Evolutionary conservation across 2,329 filamentous ascomycete genomes (phyloP).

Genomic region (Ceratocystis albifundus): DNA sequence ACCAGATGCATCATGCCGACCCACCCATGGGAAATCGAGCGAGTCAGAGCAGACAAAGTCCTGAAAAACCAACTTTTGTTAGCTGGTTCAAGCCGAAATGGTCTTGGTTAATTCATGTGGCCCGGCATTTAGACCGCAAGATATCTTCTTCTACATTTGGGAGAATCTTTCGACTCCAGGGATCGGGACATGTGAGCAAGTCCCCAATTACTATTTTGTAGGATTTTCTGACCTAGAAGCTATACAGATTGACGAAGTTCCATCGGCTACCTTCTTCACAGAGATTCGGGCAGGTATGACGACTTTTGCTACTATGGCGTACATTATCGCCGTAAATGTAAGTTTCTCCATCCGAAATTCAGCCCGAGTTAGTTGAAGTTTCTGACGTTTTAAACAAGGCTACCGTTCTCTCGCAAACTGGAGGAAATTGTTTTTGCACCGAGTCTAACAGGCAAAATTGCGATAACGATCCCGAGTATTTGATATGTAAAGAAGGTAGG

Average conservation of each 20-base stretch:
- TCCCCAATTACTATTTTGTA: background rate
- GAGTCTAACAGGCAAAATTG: conserved; percentile 37
- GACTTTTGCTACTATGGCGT: conserved; percentile 72
- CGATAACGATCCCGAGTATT: conserved; percentile 36
- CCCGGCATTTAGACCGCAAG: conserved; percentile 26
- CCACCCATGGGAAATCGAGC: conserved; percentile 13
- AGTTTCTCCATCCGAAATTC: conserved; percentile 24
- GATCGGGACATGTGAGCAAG: conserved; percentile 49
- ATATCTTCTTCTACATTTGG: conserved; percentile 37
- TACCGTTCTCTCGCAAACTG: conserved; percentile 60
- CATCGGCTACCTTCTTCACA: conserved; percentile 58
- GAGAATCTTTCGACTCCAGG: conserved; percentile 51
- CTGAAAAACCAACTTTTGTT: conserved; percentile 15
- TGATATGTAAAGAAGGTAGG: conserved; percentile 38
- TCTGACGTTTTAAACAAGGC: conserved; percentile 37
- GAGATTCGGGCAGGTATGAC: conserved; percentile 71
- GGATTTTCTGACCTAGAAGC: background rate
- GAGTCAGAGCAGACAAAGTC: background rate
- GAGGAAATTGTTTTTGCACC: conserved; percentile 63
- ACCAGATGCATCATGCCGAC: conserved; percentile 22
- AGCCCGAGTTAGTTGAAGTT: background rate
- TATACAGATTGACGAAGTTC: conserved; percentile 52
- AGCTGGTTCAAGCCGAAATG: conserved; percentile 20
- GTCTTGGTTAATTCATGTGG: conserved; percentile 13
- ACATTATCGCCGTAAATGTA: conserved; percentile 67